Percentiles rank a stretch among this genome's conserved stretches.
Evolutionary conservation across 139 green algal species (phyloP).

Genomic region (Volvox reticuliferus): DNA sequence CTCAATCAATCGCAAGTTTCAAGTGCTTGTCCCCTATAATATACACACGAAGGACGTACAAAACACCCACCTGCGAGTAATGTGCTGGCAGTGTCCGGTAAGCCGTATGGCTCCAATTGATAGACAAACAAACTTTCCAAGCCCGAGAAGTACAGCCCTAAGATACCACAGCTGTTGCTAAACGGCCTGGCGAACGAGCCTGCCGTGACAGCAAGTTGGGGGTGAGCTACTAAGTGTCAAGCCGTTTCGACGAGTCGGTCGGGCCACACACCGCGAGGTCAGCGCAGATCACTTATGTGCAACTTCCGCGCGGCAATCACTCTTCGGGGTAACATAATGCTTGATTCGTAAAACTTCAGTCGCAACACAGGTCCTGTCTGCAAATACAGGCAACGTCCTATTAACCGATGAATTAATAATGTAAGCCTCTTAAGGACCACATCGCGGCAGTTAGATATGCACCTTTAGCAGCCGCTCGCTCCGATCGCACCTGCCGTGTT

Average conservation of each 20-base stretch:
- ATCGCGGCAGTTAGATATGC: not conserved
- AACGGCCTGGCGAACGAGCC: slow-evolving; percentile 59
- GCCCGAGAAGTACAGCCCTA: slow-evolving; percentile 85
- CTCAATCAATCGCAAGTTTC: no score
- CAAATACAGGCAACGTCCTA: no score
- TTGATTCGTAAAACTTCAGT: no score
- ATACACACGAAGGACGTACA: not conserved
- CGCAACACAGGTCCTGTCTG: no score
- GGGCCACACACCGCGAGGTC: no score
- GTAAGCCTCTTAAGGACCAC: no score
- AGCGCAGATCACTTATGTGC: no score
- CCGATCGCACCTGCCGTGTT: slow-evolving; percentile 75
- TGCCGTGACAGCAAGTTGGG: not conserved
- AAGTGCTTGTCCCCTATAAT: no score
- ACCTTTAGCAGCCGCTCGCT: not conserved
- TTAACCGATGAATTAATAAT: no score
- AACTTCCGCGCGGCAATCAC: no score
- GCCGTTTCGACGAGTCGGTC: no score
- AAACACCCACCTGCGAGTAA: slow-evolving; percentile 70
- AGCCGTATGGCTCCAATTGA: slow-evolving; percentile 63
- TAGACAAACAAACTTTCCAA: slow-evolving; percentile 74
- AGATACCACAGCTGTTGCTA: slow-evolving; percentile 82
- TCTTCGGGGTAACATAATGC: no score
- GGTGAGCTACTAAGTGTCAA: not conserved
- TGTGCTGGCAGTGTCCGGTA: slow-evolving; percentile 75